Evolutionary conservation across 2,329 filamentous ascomycete genomes (phyloP).

Genomic region (Trichophyton benhamiae): DNA sequence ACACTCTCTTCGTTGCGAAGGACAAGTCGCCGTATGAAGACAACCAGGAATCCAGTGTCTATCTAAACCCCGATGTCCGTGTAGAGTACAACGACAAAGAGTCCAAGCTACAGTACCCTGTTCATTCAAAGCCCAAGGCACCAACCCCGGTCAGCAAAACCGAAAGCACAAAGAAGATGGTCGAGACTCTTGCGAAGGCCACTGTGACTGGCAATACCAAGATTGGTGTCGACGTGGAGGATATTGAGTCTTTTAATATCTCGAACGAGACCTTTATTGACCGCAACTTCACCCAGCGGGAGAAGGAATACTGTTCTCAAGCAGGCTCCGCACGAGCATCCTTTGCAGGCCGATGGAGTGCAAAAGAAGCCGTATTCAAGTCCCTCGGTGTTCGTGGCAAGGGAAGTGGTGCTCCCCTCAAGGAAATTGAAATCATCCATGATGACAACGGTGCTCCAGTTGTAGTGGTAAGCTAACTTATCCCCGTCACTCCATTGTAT

Average conservation of each 20-base stretch:
- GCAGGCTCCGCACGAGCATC: slow-evolving; percentile 72
- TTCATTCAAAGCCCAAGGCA: slow-evolving; percentile 52
- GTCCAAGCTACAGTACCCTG: slow-evolving; percentile 59
- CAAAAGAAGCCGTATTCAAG: slow-evolving; percentile 98
- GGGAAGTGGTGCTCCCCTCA: slow-evolving; percentile 78
- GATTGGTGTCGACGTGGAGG: slow-evolving; percentile 89
- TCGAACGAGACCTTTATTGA: slow-evolving; percentile 88
- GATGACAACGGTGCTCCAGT: slow-evolving; percentile 70
- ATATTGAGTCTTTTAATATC: slow-evolving; percentile 75
- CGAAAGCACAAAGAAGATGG: slow-evolving; percentile 58
- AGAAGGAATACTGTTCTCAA: slow-evolving; percentile 76
- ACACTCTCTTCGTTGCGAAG: slow-evolving; percentile 95
- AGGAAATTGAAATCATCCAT: slow-evolving; percentile 84
- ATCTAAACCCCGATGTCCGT: slow-evolving; percentile 86
- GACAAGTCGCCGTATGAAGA: slow-evolving; percentile 79
- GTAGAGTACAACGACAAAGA: slow-evolving; percentile 80
- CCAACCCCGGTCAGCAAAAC: slow-evolving; percentile 38
- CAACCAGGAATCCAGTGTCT: slow-evolving; percentile 71
- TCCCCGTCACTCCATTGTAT: slow-evolving; percentile 9
- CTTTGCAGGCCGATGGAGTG: slow-evolving; percentile 91
- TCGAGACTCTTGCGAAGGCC: slow-evolving; percentile 63
- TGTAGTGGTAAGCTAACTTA: slow-evolving; percentile 59
- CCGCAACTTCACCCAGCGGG: slow-evolving; percentile 79
- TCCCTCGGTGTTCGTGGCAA: slow-evolving; percentile 74
- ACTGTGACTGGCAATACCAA: slow-evolving; percentile 54